A percentile compares a stretch with the other conserved stretches of the same genome.
Evolutionary conservation across 208 protist genomes (phyloP).

Genomic region (Acanthamoeba lugdunensis): DNA sequence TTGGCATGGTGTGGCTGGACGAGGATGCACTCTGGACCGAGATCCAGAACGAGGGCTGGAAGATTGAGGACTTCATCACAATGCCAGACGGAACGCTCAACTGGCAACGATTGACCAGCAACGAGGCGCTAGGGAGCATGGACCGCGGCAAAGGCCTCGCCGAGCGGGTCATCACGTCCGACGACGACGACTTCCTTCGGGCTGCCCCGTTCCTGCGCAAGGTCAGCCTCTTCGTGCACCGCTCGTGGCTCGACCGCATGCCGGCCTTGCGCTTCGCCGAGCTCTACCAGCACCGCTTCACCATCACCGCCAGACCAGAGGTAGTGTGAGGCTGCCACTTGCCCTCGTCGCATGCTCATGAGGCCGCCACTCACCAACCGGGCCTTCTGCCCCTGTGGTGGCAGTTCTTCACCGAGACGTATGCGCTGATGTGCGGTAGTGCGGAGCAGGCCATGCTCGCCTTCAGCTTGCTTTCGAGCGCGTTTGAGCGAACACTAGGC

Average conservation of each 20-base stretch:
- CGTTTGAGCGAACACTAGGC: slow-evolving; percentile 32
- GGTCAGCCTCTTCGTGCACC: slow-evolving; percentile 44
- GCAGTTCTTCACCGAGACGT: slow-evolving; percentile 27
- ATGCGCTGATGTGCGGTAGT: background rate
- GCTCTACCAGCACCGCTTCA: slow-evolving; percentile 23
- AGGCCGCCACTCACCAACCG: no score
- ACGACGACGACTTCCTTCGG: slow-evolving; percentile 21
- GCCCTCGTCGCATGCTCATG: background rate
- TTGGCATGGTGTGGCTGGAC: background rate
- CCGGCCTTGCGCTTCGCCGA: background rate
- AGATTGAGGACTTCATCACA: background rate
- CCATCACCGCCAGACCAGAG: background rate
- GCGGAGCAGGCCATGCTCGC: slow-evolving; percentile 7
- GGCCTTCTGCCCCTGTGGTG: background rate
- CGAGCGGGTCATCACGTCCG: background rate
- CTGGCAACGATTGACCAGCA: slow-evolving; percentile 44
- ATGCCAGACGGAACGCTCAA: background rate
- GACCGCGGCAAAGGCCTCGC: background rate
- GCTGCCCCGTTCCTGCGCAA: slow-evolving; percentile 36
- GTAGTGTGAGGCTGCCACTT: background rate
- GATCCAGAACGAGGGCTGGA: background rate
- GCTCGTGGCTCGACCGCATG: slow-evolving; percentile 27
- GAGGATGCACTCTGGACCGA: background rate
- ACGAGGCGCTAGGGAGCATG: background rate
- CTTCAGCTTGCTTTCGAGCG: slow-evolving; percentile 24